Evolutionary conservation across 371 early-diverging fungal species (phyloP).

Genomic region (Lichtheimia ramosa): DNA sequence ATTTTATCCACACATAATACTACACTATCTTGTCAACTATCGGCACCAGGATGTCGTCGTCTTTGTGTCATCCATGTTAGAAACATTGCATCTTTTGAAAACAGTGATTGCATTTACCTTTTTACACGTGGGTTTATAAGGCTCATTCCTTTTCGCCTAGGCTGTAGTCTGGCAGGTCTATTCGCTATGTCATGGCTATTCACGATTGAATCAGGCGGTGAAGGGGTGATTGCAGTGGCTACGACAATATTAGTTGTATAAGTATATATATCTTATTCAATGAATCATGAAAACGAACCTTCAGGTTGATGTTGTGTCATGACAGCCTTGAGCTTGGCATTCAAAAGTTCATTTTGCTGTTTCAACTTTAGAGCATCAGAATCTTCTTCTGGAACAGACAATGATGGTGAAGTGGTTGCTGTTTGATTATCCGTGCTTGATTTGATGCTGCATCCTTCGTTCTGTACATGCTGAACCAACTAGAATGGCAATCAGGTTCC

Average conservation of each 20-base stretch:
- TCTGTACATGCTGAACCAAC: constrained; percentile 4
- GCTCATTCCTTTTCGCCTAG: constrained; percentile 14
- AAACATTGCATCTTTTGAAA: not conserved
- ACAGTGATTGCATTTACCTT: constrained; percentile 4
- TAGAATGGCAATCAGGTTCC: not conserved
- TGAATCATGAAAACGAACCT: too few species aligned
- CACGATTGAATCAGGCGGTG: not conserved
- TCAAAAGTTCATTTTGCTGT: not conserved
- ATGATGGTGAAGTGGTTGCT: not conserved
- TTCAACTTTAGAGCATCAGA: not conserved
- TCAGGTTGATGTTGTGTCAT: not conserved
- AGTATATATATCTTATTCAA: not conserved
- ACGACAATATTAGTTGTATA: too few species aligned
- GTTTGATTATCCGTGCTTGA: not conserved
- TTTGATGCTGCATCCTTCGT: constrained; percentile 8
- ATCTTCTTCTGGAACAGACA: not conserved
- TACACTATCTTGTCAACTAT: not conserved
- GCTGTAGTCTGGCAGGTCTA: not conserved
- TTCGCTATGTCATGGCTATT: not conserved
- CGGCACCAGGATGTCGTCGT: not conserved
- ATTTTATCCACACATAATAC: too few species aligned
- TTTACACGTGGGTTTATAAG: constrained; percentile 10
- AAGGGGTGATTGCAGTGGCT: not conserved
- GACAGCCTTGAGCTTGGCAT: not conserved
- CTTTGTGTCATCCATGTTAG: not conserved